phyloP scores from a whole-genome alignment of 2,329 filamentous ascomycete genomes.

The Colletotrichum higginsianum region DNA sequence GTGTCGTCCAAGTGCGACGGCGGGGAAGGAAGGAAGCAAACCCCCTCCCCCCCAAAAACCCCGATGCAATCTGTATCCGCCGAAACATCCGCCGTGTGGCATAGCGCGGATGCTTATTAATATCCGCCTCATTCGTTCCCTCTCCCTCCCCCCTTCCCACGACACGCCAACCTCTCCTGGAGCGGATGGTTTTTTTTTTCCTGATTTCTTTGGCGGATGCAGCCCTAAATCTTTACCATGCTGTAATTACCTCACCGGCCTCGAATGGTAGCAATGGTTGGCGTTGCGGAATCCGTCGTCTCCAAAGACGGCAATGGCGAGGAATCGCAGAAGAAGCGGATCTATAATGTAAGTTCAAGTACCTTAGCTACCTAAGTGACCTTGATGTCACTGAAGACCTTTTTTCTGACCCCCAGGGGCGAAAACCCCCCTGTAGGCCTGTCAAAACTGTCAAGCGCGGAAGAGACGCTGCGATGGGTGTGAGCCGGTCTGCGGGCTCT shows the following conservation, averaged over 20 bases:
- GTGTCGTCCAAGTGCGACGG: too few relatives aligned
- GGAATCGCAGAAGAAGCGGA: slow-evolving; percentile 31
- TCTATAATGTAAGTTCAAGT: slow-evolving; percentile 29
- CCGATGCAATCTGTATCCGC: neutral
- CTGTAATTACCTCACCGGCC: neutral
- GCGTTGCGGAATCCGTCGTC: neutral
- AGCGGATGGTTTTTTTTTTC: slow-evolving; percentile 3
- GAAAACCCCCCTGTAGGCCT: slow-evolving; percentile 21
- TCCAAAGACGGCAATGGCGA: slow-evolving; percentile 1
- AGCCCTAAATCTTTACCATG: neutral
- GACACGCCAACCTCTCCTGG: neutral
- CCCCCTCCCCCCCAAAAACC: neutral
- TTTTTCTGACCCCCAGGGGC: neutral
- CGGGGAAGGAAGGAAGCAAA: neutral
- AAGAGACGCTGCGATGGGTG: slow-evolving; percentile 39
- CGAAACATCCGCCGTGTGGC: slow-evolving; percentile 6
- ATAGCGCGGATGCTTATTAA: slow-evolving; percentile 21
- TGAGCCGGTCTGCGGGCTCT: slow-evolving; percentile 34
- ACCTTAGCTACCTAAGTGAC: neutral
- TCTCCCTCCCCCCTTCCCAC: too few relatives aligned
- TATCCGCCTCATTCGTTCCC: slow-evolving; percentile 1
- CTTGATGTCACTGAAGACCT: neutral
- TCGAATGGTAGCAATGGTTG: neutral
- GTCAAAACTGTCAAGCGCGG: slow-evolving; percentile 26
- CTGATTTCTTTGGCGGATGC: neutral